These are phyloP conservation scores for Samsoniella hepiali DNA, from an alignment of 2,329 filamentous ascomycete genomes.

Conservation along the genomic window DNA sequence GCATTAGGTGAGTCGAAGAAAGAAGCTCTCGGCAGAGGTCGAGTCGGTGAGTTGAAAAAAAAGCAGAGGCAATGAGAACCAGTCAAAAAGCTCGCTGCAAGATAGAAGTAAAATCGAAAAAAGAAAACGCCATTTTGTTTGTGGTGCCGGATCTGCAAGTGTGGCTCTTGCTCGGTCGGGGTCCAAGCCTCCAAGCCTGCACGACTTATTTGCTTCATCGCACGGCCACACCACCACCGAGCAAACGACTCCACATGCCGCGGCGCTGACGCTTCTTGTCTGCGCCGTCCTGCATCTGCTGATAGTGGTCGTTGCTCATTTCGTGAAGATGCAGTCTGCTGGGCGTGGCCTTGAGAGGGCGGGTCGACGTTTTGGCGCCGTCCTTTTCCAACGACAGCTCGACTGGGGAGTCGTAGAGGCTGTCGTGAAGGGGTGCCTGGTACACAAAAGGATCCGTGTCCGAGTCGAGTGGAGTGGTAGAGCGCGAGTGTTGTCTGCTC, in stretches of 20 bases:
- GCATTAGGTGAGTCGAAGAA: conserved; percentile 13
- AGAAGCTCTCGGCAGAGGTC: conserved; percentile 4
- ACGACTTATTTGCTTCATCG: conserved; percentile 29
- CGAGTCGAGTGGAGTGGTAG: conserved; percentile 50
- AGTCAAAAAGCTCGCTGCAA: conserved; percentile 12
- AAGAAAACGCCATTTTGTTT: conserved; percentile 17
- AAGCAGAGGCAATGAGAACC: conserved; percentile 14
- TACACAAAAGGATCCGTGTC: conserved; percentile 44
- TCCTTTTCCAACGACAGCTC: conserved; percentile 42
- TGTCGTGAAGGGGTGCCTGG: conserved; percentile 34
- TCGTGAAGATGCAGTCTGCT: conserved; percentile 50
- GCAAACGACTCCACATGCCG: conserved; percentile 53
- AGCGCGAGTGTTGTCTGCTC: conserved; percentile 46
- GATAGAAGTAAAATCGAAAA: not conserved
- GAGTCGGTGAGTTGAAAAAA: not conserved
- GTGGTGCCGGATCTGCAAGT: conserved; percentile 13
- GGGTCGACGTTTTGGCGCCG: conserved; percentile 15
- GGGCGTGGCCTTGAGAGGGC: conserved; percentile 36
- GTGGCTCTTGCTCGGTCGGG: conserved; percentile 24
- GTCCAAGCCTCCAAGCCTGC: conserved; percentile 20
- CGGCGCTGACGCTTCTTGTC: conserved; percentile 49
- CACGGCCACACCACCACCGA: conserved; percentile 43
- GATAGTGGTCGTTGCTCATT: conserved; percentile 51
- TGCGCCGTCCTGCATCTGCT: conserved; percentile 45
- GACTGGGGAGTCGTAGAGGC: conserved; percentile 49